Evolutionary conservation across 352 stramenopile genomes (phyloP).

Genomic region (Pythium coloratum): DNA sequence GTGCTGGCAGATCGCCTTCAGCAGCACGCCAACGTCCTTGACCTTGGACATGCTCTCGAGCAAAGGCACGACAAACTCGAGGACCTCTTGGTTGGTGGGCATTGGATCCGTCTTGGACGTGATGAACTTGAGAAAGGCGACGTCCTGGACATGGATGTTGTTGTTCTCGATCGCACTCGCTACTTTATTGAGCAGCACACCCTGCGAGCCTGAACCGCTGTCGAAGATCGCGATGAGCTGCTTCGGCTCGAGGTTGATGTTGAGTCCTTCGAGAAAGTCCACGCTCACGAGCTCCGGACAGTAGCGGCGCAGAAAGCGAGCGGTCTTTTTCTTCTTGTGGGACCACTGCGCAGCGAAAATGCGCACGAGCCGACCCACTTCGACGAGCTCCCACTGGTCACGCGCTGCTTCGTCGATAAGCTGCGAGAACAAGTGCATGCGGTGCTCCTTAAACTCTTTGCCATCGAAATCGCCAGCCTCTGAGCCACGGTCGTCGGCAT

Average conservation of each 20-base stretch:
- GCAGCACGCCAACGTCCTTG: conserved; percentile 58
- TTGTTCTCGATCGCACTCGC: conserved; percentile 69
- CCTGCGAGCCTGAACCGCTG: conserved; percentile 49
- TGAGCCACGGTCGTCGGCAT: not conserved
- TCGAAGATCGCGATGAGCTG: conserved; percentile 78
- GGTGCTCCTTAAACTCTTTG: conserved; percentile 21
- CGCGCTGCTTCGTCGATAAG: conserved; percentile 78
- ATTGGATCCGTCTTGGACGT: conserved; percentile 31
- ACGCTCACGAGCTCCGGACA: conserved; percentile 84
- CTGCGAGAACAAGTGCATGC: conserved; percentile 53
- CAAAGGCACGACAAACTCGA: conserved; percentile 64
- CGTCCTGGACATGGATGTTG: conserved; percentile 56
- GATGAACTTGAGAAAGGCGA: conserved; percentile 35
- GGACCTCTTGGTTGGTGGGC: conserved; percentile 56
- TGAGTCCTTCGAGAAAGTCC: conserved; percentile 83
- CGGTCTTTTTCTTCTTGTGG: conserved; percentile 56
- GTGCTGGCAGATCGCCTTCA: conserved; percentile 58
- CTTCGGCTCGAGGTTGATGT: conserved; percentile 46
- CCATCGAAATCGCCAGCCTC: conserved; percentile 19
- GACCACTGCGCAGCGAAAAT: conserved; percentile 71
- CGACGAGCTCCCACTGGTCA: conserved; percentile 74
- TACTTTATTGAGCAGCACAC: conserved; percentile 77
- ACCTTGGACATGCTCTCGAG: conserved; percentile 77
- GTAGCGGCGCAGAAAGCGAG: conserved; percentile 51
- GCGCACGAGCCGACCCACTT: conserved; percentile 76